A percentile compares a stretch with the other conserved stretches of the same genome.
These are phyloP conservation scores for Cryptococcus floricola DNA, from an alignment of 1,284 basidiomycete genomes.

Conservation along the genomic window DNA sequence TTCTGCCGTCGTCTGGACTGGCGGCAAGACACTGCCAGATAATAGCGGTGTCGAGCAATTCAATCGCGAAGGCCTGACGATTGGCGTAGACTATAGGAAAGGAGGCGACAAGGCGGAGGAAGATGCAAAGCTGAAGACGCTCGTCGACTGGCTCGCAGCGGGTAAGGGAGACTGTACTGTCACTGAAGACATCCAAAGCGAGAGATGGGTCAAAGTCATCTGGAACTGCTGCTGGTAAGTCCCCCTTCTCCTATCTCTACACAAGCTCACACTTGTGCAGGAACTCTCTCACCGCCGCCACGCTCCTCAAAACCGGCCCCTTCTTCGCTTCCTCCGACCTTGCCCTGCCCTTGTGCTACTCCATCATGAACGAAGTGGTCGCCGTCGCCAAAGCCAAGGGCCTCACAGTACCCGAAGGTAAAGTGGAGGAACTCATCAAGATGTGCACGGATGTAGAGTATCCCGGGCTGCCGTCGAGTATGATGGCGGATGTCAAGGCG, in stretches of 20 bases:
- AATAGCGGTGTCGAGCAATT: constrained; percentile 42
- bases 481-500: constrained; percentile 46
- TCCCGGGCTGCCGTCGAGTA: constrained; percentile 42
- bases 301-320: constrained; percentile 41
- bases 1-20: constrained; percentile 53
- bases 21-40: constrained; percentile 38
- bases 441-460: constrained; percentile 38
- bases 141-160: constrained; percentile 38
- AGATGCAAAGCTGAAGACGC: constrained; percentile 32
- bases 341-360: constrained; percentile 34
- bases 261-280: constrained; percentile 14
- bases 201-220: constrained; percentile 53
- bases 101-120: constrained; percentile 24
- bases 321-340: constrained; percentile 40
- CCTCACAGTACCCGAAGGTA: constrained; percentile 42
- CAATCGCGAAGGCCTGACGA: constrained; percentile 45
- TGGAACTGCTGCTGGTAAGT: constrained; percentile 37
- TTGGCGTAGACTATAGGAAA: constrained; percentile 45
- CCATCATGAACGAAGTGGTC: constrained; percentile 46
- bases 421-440: constrained; percentile 40
- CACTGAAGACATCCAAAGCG: constrained; percentile 51
- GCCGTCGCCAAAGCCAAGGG: constrained; percentile 48
- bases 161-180: constrained; percentile 47
- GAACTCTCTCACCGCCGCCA: constrained; percentile 46
- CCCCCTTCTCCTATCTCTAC: not conserved